Percentiles rank a stretch among this genome's conserved stretches.
Conservation (phyloP, 108 stramenopile genomes). For the Nitzschia sp. region DNA sequence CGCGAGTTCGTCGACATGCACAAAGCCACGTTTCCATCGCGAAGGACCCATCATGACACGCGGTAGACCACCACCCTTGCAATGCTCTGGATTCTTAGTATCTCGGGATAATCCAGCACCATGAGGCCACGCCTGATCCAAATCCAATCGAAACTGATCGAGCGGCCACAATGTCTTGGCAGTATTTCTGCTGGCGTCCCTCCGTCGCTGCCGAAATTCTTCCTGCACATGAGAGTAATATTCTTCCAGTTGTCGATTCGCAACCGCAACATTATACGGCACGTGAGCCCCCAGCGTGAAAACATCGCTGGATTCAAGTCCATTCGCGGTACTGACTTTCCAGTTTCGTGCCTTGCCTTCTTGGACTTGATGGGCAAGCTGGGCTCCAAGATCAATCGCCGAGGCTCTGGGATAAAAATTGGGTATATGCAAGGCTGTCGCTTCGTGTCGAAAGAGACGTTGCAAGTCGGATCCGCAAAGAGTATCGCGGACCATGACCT, state of each 20-base stretch:
- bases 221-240: conserved; percentile 62
- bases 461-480: conserved; percentile 24
- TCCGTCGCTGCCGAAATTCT: conserved; percentile 63
- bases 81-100: neutral
- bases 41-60: conserved; percentile 93
- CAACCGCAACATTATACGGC: conserved; percentile 82
- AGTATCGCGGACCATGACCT: conserved; percentile 25
- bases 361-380: conserved; percentile 51
- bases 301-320: conserved; percentile 75
- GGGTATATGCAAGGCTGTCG: conserved; percentile 66
- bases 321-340: conserved; percentile 23
- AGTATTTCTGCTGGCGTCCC: neutral
- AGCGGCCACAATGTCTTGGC: conserved; percentile 71
- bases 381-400: conserved; percentile 52
- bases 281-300: conserved; percentile 73
- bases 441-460: conserved; percentile 60
- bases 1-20: conserved; percentile 92
- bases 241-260: conserved; percentile 41
- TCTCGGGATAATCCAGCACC: conserved; percentile 76
- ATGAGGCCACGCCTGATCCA: conserved; percentile 77
- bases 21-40: conserved; percentile 85
- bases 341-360: conserved; percentile 32
- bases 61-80: conserved; percentile 71
- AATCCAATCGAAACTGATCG: conserved; percentile 73
- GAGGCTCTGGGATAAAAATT: conserved; percentile 56